phyloP scores from a whole-genome alignment of 345 rosid genomes.

The Eutrema japonicum region DNA sequence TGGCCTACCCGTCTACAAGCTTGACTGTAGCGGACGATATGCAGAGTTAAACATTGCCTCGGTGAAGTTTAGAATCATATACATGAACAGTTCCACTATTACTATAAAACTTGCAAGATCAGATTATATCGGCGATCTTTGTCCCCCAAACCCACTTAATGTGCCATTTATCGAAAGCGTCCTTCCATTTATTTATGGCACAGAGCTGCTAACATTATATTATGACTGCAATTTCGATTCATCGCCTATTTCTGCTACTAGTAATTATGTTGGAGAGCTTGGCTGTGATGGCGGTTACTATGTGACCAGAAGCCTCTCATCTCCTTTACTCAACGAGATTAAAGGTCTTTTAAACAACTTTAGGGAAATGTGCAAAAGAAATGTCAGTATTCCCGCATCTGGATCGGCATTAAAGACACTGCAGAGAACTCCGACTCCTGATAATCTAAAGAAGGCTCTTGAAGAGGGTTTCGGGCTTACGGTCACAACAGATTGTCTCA shows the following conservation, averaged over 20 bases:
- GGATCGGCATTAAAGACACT: background rate
- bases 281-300: background rate
- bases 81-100: background rate
- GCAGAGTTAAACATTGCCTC: constrained; percentile 34
- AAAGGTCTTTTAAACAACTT: background rate
- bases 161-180: background rate
- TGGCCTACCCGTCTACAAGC: constrained; percentile 45
- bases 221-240: constrained; percentile 30
- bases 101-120: constrained; percentile 37
- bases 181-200: background rate
- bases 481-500: too few relatives aligned
- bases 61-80: constrained; percentile 38
- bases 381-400: constrained; percentile 29
- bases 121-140: constrained; percentile 31
- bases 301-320: background rate
- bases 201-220: constrained; percentile 35
- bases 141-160: constrained; percentile 23
- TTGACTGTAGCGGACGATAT: background rate
- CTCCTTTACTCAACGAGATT: background rate
- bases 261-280: background rate
- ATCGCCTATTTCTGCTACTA: background rate
- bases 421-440: accelerated
- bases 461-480: constrained; percentile 41
- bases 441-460: constrained; percentile 22
- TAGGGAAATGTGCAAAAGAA: background rate